A percentile compares a stretch with the other conserved stretches of the same genome.
Conservation (phyloP, 1,284 basidiomycete species). For the Sporisorium graminicola region DNA sequence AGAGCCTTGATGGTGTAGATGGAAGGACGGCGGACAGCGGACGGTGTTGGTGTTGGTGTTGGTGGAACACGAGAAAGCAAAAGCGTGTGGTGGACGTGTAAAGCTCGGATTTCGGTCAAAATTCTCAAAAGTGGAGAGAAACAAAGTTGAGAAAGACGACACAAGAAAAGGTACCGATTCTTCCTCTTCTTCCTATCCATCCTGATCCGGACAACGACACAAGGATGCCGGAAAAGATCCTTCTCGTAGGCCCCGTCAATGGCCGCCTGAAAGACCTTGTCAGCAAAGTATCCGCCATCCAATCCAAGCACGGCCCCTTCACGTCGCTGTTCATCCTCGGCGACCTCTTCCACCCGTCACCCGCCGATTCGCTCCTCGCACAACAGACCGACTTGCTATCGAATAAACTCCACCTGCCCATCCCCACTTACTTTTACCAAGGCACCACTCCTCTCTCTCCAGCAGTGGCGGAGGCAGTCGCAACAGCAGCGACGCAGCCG, state of each 20-base stretch:
- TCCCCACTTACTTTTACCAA: constrained; percentile 94
- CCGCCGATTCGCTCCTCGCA: constrained; percentile 69
- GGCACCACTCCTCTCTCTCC: constrained; percentile 72
- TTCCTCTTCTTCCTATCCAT: constrained; percentile 7
- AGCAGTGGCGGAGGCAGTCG: constrained; percentile 7
- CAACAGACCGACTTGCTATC: constrained; percentile 77
- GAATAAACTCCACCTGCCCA: constrained; percentile 79
- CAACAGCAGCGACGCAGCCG: background rate
- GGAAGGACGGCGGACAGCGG: background rate
- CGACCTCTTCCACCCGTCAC: constrained; percentile 81
- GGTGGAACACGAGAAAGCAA: background rate
- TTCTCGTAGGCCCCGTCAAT: constrained; percentile 87
- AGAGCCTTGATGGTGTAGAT: background rate
- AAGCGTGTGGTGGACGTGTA: background rate
- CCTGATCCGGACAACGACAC: too few species aligned
- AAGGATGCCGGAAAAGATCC: constrained; percentile 72
- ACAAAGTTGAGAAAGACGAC: constrained; percentile 21
- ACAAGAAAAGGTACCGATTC: background rate
- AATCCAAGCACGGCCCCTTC: constrained; percentile 94
- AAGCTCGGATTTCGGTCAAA: constrained; percentile 26
- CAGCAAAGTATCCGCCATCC: constrained; percentile 84
- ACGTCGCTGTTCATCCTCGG: constrained; percentile 87
- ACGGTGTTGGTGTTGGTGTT: background rate
- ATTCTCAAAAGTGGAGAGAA: too few species aligned
- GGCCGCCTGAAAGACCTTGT: constrained; percentile 82